phyloP scores from a whole-genome alignment of 192 early-diverging fungal genomes.

The Glomus cerebriforme region DNA sequence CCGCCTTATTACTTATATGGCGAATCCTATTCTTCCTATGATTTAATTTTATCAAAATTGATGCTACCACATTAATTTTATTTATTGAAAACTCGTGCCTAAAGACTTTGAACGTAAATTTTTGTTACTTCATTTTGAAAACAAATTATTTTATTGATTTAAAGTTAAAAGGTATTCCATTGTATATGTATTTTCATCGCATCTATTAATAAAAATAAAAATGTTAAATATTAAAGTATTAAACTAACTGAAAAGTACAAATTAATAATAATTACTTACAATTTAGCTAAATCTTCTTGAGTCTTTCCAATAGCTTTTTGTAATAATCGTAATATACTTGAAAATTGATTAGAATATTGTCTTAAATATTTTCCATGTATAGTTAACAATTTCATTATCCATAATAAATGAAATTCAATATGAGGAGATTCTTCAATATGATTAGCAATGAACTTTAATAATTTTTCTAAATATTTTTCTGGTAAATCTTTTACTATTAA shows the following conservation, averaged over 20 bases:
- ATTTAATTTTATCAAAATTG: too few relatives aligned
- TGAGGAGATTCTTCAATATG: slow-evolving; percentile 80
- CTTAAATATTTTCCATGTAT: slow-evolving; percentile 78
- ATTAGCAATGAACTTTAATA: slow-evolving; percentile 81
- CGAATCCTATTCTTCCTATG: too few relatives aligned
- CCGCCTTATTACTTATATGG: too few relatives aligned
- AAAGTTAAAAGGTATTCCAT: slow-evolving; percentile 61
- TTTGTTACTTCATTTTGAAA: too few relatives aligned
- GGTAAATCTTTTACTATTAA: slow-evolving; percentile 83
- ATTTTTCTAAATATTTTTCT: slow-evolving; percentile 79
- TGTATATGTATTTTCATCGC: slow-evolving; percentile 76
- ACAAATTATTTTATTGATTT: neutral
- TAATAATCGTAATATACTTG: slow-evolving; percentile 77
- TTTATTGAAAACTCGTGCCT: too few relatives aligned
- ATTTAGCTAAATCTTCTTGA: slow-evolving; percentile 57
- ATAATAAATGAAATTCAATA: slow-evolving; percentile 87
- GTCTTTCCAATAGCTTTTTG: slow-evolving; percentile 67
- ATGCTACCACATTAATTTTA: too few relatives aligned
- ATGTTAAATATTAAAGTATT: neutral
- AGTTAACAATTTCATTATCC: slow-evolving; percentile 74
- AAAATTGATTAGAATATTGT: slow-evolving; percentile 61
- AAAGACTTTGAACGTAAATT: too few relatives aligned
- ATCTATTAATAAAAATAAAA: slow-evolving; percentile 49
- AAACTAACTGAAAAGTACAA: neutral
- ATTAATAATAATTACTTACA: slow-evolving; percentile 51